These are phyloP conservation scores for Bipolaris oryzae DNA, from an alignment of 2,329 filamentous ascomycete genomes.

Conservation along the genomic window DNA sequence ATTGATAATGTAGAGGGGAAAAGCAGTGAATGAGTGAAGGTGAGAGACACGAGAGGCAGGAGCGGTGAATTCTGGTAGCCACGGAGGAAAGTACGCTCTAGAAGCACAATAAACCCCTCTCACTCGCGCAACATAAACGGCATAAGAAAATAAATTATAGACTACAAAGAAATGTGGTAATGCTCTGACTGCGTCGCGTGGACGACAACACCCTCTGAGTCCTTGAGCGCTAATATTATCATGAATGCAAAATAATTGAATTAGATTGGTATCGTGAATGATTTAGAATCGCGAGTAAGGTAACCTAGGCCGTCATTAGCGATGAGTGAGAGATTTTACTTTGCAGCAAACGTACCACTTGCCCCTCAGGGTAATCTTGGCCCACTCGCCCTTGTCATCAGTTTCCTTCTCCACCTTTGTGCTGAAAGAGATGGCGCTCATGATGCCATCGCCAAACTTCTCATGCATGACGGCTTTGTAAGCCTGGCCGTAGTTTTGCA, in stretches of 20 bases:
- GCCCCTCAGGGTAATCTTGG: slow-evolving; percentile 79
- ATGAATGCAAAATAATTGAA: neutral
- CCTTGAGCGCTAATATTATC: too few relatives aligned
- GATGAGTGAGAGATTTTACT: neutral
- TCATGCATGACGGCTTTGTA: slow-evolving; percentile 96
- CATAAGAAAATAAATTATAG: neutral
- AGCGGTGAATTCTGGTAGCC: neutral
- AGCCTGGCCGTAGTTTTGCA: slow-evolving; percentile 95
- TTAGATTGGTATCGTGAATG: neutral
- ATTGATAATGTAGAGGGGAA: neutral
- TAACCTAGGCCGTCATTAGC: slow-evolving; percentile 47
- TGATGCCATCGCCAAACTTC: slow-evolving; percentile 82
- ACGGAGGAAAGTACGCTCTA: neutral
- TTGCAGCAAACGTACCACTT: slow-evolving; percentile 70
- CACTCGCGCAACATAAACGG: too few relatives aligned
- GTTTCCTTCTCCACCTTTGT: slow-evolving; percentile 94
- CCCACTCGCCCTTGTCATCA: slow-evolving; percentile 84
- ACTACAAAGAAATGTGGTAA: neutral
- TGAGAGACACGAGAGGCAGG: neutral
- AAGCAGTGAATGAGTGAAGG: neutral
- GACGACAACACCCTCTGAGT: too few relatives aligned
- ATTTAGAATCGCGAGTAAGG: slow-evolving; percentile 56
- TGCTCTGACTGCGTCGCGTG: too few relatives aligned
- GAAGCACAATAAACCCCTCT: neutral
- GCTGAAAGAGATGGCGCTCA: slow-evolving; percentile 92